A percentile compares a stretch with the other conserved stretches of the same genome.
Evolutionary conservation across 352 stramenopile species (phyloP).

Genomic region (Salisapilia sapeloensis): DNA sequence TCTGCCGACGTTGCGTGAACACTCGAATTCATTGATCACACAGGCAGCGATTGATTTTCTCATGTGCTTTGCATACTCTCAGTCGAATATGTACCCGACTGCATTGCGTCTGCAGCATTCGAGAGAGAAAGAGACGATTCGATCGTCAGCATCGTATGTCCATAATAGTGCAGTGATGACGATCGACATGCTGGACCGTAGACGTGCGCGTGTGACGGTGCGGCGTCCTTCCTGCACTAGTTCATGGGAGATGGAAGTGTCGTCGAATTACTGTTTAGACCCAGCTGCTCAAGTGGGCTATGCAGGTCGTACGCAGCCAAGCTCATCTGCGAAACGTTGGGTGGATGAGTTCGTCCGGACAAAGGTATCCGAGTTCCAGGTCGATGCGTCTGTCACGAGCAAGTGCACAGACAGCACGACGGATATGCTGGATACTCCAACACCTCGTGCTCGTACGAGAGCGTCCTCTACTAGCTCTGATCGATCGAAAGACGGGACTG

Average conservation of each 20-base stretch:
- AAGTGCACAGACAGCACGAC: too few species aligned
- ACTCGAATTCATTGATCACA: conserved; percentile 22
- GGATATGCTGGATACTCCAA: too few species aligned
- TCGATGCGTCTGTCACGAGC: too few species aligned
- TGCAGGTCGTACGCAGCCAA: too few species aligned
- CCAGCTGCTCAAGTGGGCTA: too few species aligned
- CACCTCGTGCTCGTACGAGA: too few species aligned
- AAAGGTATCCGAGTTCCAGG: too few species aligned
- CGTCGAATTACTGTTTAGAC: too few species aligned
- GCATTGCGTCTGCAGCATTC: conserved; percentile 19
- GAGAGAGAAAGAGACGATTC: background rate
- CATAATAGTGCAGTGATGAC: conserved; percentile 37
- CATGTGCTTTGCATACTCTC: conserved; percentile 51
- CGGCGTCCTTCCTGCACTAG: conserved; percentile 32
- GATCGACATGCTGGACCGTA: conserved; percentile 12
- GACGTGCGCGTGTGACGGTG: conserved; percentile 19
- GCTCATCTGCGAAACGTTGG: too few species aligned
- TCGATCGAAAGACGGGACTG: too few species aligned
- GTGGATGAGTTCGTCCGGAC: too few species aligned
- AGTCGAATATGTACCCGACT: conserved; percentile 18
- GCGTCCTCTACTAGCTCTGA: too few species aligned
- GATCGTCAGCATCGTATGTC: conserved; percentile 19
- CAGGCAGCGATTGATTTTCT: conserved; percentile 66
- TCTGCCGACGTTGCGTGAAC: conserved; percentile 34
- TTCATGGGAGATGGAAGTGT: conserved; percentile 18